These are phyloP conservation scores for Vanilla planifolia DNA, from an alignment of 106 monocot species.

Conservation along the genomic window DNA sequence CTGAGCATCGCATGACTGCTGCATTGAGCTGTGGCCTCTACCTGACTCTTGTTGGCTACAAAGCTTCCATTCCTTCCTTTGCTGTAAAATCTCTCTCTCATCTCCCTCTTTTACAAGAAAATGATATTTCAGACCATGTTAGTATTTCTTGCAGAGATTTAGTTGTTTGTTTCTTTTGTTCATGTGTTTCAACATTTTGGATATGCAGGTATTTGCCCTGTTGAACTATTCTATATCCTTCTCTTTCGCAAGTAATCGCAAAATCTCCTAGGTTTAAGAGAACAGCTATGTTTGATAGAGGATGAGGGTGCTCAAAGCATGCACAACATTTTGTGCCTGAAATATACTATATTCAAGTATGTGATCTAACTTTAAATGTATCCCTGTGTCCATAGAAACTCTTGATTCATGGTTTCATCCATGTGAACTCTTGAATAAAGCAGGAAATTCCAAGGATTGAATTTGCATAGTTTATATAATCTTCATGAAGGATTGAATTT, in stretches of 20 bases:
- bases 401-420: not conserved
- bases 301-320: conserved; percentile 47
- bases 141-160: not conserved
- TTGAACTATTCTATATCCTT: conserved; percentile 59
- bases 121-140: too few species aligned
- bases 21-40: conserved; percentile 52
- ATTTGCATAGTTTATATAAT: too few species aligned
- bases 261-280: conserved; percentile 55
- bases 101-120: not conserved
- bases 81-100: conserved; percentile 40
- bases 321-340: conserved; percentile 47
- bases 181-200: too few species aligned
- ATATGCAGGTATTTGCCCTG: conserved; percentile 61
- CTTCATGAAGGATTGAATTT: too few species aligned
- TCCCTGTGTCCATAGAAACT: not conserved
- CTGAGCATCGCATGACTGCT: conserved; percentile 66
- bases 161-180: too few species aligned
- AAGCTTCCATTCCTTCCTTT: conserved; percentile 74
- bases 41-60: conserved; percentile 73
- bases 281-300: conserved; percentile 53
- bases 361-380: conserved; percentile 1
- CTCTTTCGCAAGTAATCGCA: conserved; percentile 51
- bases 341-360: conserved; percentile 89
- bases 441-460: conserved; percentile 92
- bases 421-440: not conserved